Evolutionary conservation across 2,329 filamentous ascomycete species (phyloP).

Genomic region (Pyrenochaeta sp.): DNA sequence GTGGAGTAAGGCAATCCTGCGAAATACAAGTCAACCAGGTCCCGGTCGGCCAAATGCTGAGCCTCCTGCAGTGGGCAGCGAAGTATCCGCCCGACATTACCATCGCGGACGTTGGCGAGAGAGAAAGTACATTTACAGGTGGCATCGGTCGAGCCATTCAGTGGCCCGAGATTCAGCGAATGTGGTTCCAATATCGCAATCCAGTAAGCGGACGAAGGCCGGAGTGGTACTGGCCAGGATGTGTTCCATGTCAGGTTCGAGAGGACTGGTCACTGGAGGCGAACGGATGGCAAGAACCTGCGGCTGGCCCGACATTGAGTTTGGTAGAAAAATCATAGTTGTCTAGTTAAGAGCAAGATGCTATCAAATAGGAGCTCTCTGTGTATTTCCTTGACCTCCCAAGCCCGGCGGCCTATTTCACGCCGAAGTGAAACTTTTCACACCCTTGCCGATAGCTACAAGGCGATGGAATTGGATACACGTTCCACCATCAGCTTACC

Average conservation of each 20-base stretch:
- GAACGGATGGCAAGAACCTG: conserved; percentile 36
- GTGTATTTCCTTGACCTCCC: no score
- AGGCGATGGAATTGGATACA: not conserved
- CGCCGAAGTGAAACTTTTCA: no score
- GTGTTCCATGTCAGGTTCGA: conserved; percentile 29
- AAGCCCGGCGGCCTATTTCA: no score
- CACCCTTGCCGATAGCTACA: not conserved
- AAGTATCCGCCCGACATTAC: conserved; percentile 34
- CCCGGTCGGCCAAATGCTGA: conserved; percentile 20
- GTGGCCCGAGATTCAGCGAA: conserved; percentile 35
- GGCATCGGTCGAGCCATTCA: conserved; percentile 28
- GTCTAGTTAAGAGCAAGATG: not conserved
- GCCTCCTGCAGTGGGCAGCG: conserved; percentile 28
- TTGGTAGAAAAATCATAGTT: not conserved
- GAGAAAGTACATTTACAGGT: conserved; percentile 31
- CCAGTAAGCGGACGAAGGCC: conserved; percentile 29
- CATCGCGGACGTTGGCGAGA: conserved; percentile 25
- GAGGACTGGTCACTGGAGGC: conserved; percentile 27
- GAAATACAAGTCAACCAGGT: conserved; percentile 14
- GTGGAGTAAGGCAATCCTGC: conserved; percentile 28
- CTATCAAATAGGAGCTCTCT: not conserved
- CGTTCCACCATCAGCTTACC: not conserved
- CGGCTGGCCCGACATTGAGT: conserved; percentile 5
- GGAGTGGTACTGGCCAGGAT: conserved; percentile 35
- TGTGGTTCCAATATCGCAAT: conserved; percentile 38